Evolutionary conservation across 2,329 filamentous ascomycete genomes (phyloP), one percentile per base, ranked within the genome.

Genomic region (Pseudonectria buxi): DNA sequence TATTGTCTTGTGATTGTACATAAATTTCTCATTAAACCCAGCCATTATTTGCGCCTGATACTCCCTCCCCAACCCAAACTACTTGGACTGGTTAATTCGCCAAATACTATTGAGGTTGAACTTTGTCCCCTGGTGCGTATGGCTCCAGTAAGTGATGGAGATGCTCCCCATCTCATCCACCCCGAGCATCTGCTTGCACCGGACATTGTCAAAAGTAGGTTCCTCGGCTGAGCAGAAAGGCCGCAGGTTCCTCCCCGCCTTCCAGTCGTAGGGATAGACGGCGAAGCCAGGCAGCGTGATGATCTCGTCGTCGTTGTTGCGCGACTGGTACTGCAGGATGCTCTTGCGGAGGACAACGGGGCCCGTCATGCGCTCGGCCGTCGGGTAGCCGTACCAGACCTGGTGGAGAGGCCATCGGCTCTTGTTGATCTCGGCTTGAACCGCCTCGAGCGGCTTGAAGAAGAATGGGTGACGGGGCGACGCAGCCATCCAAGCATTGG

Each of bases 401-500:
- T 22, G n/a, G 12, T 30, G 14, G 2, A 43, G 14, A 25, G 26
- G 16, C 12, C 12, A 15, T 14, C 22, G 30, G 27, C 37, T 39
- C 28, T 33, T 32, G 7, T 43, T 14, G 4, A 50, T 31, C 14
- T 43, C 32, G 7, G 15, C 28, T n/a, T 24, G 12, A 2, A 38
- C 43, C 10, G 11, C 40, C 24, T 56, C 28, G 12, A 56, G 26
- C 1, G 57, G 50, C 7, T 49, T 33, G 7, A 60, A 46, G 39
- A 58, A 59, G 39, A 62, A 56, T 2, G 57, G 53, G 32, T 61
- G 56, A 13, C 55, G 52, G 0, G 57, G 59, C 1, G 56, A 54
- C 3, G 58, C 45, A 5, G 55, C 57, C 58, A 61, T 61, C 57
- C 57, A 61, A 4, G 57, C 59, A 30, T 62, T 61, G 27, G 57